Percentiles rank a stretch among this genome's conserved stretches.
Conservation (phyloP, 2,329 filamentous ascomycete genomes). For the Aspergillus calidoustus region DNA sequence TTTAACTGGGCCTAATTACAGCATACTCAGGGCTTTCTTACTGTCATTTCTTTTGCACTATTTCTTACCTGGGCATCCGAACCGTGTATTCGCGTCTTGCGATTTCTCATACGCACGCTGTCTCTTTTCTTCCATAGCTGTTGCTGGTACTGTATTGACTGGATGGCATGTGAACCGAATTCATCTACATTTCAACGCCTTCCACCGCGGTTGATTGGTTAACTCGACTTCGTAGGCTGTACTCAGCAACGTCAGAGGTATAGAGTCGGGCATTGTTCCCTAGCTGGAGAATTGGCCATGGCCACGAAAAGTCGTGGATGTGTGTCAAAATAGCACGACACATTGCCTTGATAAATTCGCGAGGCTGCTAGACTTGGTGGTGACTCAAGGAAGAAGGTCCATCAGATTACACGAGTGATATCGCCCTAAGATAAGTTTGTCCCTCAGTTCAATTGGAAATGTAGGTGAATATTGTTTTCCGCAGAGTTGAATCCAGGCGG, state of each 20-base stretch:
- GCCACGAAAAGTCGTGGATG: no score
- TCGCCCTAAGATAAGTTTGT: no score
- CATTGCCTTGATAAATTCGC: no score
- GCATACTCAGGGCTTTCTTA: conserved; percentile 17
- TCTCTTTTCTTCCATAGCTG: conserved; percentile 13
- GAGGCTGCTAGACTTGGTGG: no score
- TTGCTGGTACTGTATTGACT: conserved; percentile 19
- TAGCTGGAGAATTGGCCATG: no score
- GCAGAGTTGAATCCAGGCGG: no score
- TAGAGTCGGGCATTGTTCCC: no score
- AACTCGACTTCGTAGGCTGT: background rate
- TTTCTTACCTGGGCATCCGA: conserved; percentile 16
- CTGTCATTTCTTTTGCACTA: conserved; percentile 6
- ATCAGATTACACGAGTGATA: no score
- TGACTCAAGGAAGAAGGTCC: no score
- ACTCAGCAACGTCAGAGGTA: background rate
- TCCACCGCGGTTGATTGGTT: background rate
- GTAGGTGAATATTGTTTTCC: no score
- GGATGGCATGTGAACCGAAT: conserved; percentile 17
- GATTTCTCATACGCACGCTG: conserved; percentile 9
- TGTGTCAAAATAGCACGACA: no score
- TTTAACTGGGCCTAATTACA: conserved; percentile 20
- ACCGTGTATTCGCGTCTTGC: conserved; percentile 8
- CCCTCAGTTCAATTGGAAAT: no score
- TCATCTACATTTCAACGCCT: conserved; percentile 4